Evolutionary conservation across 225 moss, liverwort and hornwort genomes (phyloP).

Genomic region (Polytrichum commune): DNA sequence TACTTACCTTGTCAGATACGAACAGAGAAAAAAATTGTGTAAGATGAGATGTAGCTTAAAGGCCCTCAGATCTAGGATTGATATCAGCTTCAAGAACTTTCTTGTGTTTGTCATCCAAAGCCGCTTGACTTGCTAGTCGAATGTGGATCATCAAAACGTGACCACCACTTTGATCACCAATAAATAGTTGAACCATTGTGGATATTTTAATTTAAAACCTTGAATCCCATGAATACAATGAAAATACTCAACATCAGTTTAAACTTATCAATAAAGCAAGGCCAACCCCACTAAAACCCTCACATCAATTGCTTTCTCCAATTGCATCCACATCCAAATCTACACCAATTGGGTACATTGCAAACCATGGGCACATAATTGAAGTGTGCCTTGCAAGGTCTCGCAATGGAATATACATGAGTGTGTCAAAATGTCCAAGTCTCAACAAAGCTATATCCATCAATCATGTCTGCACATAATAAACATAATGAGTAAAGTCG

Average conservation of each 20-base stretch:
- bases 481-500: too few relatives aligned
- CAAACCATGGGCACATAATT: constrained; percentile 43
- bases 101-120: constrained; percentile 24
- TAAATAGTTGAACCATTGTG: too few relatives aligned
- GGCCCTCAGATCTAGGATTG: neutral
- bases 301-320: constrained; percentile 44
- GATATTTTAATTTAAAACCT: neutral
- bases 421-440: too few relatives aligned
- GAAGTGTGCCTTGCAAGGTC: constrained; percentile 36
- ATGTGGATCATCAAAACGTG: constrained; percentile 14
- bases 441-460: too few relatives aligned
- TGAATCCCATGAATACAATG: neutral
- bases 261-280: constrained; percentile 47
- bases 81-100: neutral
- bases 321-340: constrained; percentile 38
- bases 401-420: too few relatives aligned
- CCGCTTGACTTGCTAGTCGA: constrained; percentile 47
- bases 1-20: constrained; percentile 46
- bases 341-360: constrained; percentile 40
- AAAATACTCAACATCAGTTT: too few relatives aligned
- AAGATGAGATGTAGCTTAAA: constrained; percentile 21
- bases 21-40: constrained; percentile 32
- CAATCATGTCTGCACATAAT: too few relatives aligned
- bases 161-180: neutral
- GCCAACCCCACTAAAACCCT: constrained; percentile 60